Evolutionary conservation across 345 rosid genomes (phyloP).

Genomic region (Eucalyptus erythrocorys): DNA sequence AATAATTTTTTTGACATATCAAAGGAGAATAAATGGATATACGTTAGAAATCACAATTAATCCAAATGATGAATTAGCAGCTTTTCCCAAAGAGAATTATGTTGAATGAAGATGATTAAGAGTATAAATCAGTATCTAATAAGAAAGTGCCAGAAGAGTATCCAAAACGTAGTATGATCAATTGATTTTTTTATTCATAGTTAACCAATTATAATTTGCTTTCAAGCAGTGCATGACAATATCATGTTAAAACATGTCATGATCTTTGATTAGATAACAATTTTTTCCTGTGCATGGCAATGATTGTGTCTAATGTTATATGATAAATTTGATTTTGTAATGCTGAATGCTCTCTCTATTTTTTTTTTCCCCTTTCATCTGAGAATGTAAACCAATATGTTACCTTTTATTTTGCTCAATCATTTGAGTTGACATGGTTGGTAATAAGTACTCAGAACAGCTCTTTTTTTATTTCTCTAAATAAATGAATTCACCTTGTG

Average conservation of each 20-base stretch:
- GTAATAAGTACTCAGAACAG: neutral
- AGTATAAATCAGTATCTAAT: neutral
- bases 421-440: neutral
- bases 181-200: neutral
- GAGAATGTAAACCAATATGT: neutral
- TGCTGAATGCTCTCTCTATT: neutral
- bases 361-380: neutral
- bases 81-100: neutral
- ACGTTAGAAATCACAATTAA: neutral
- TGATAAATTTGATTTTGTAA: neutral
- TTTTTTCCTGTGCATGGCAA: neutral
- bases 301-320: neutral
- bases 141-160: neutral
- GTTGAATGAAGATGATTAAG: neutral
- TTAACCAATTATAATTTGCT: neutral
- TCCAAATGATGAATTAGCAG: neutral
- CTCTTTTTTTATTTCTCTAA: neutral
- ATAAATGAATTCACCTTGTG: neutral
- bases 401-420: neutral
- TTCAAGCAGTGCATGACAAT: neutral
- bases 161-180: neutral
- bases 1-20: neutral
- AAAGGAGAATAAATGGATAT: neutral
- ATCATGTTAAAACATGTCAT: neutral
- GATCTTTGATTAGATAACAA: neutral